Conservation (phyloP, 768 basidiomycete species). For the Dioszegia crocea region DNA sequence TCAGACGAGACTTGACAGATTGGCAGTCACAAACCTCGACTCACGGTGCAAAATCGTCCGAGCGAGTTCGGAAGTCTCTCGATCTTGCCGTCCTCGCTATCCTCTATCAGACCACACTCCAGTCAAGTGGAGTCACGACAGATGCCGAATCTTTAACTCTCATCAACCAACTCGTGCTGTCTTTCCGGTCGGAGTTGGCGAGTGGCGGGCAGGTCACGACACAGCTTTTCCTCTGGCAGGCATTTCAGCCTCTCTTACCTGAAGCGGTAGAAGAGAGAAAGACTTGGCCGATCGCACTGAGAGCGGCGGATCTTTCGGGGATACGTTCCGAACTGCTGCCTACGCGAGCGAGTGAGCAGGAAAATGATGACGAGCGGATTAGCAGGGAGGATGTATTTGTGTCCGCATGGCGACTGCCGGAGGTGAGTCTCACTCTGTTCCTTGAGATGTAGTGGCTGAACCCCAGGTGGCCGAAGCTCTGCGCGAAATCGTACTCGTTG, state of each 20-base stretch:
- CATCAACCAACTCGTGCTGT: conserved; percentile 57
- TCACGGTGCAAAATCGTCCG: conserved; percentile 53
- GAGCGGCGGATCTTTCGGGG: conserved; percentile 57
- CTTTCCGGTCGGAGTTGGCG: conserved; percentile 52
- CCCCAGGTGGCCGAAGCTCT: not conserved
- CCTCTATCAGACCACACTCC: conserved; percentile 64
- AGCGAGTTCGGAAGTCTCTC: conserved; percentile 62
- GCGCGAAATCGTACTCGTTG: not conserved
- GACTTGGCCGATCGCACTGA: conserved; percentile 56
- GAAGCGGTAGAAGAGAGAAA: not conserved
- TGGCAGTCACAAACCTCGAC: conserved; percentile 52
- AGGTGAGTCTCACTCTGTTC: conserved; percentile 55
- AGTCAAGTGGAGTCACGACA: conserved; percentile 61
- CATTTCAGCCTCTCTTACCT: conserved; percentile 40
- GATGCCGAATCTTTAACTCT: conserved; percentile 63
- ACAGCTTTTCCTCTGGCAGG: conserved; percentile 62
- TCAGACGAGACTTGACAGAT: conserved; percentile 57
- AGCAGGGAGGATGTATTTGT: not conserved
- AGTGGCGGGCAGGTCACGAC: conserved; percentile 57
- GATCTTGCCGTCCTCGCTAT: conserved; percentile 67
- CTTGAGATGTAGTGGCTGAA: not conserved
- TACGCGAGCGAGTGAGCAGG: not conserved
- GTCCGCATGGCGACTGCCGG: conserved; percentile 63
- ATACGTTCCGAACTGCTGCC: conserved; percentile 56
- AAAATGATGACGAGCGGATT: not conserved